Evolutionary conservation across 371 early-diverging fungal species (phyloP), one percentile per base, ranked within the genome.

Genomic region (Basidiobolus meristosporus): DNA sequence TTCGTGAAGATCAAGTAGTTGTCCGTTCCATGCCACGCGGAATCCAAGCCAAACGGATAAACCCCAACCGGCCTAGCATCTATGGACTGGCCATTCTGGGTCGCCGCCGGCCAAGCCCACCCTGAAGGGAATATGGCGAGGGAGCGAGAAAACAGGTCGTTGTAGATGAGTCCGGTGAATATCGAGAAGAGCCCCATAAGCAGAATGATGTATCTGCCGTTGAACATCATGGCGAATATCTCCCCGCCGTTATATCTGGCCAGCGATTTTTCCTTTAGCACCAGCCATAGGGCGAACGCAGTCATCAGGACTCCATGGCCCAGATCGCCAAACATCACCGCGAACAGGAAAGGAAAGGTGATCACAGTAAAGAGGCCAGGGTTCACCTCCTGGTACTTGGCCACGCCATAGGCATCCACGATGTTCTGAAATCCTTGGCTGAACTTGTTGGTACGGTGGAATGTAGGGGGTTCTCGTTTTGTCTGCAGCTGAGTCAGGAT

Each of bases 321-420:
- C 33, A n/a, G n/a, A n/a, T n/a, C n/a, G n/a, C n/a, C n/a, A n/a
- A n/a, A n/a, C n/a, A n/a, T n/a, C n/a, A n/a, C n/a, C n/a, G n/a
- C n/a, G n/a, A n/a, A n/a, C n/a, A n/a, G n/a, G n/a, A n/a, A n/a
- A n/a, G n/a, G n/a, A n/a, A n/a, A n/a, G n/a, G n/a, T n/a, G n/a
- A n/a, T n/a, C n/a, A n/a, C n/a, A n/a, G n/a, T n/a, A n/a, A n/a
- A n/a, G n/a, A n/a, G n/a, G n/a, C n/a, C n/a, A n/a, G n/a, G n/a
- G n/a, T n/a, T n/a, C n/a, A n/a, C 95, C 65, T 99, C 99, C 42
- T 88, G 76, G 52, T 98, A 98, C 47, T 77, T 77, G n/a, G 99
- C 95, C 46, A 98, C 77, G 41, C 98, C 99, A 58, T 98, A 99
- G 0, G 97, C 87, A 53, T 99, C 91, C 20, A 96, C 90, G 44